phyloP scores from a whole-genome alignment of 2,329 filamentous ascomycete genomes.

The Davidsoniella eucalypti region DNA sequence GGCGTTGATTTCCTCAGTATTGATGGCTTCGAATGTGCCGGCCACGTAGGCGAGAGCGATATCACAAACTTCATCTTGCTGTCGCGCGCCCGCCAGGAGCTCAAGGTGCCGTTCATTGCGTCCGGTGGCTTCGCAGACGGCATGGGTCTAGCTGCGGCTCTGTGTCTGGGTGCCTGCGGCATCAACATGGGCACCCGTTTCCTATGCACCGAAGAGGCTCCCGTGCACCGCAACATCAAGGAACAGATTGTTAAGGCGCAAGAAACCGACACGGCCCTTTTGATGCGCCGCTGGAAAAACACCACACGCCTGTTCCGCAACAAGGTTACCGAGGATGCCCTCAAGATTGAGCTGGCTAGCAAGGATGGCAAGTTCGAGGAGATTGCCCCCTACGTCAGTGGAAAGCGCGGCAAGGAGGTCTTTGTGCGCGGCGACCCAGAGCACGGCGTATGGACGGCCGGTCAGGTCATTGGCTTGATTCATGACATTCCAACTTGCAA shows the following conservation, averaged over 20 bases:
- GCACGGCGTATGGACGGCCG: conserved; percentile 90
- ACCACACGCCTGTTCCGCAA: conserved; percentile 81
- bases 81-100: conserved; percentile 64
- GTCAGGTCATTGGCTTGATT: conserved; percentile 82
- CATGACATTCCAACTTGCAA: conserved; percentile 68
- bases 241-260: conserved; percentile 73
- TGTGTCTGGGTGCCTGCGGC: conserved; percentile 78
- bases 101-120: conserved; percentile 83
- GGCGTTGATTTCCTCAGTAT: conserved; percentile 95
- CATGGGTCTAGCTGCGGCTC: conserved; percentile 75
- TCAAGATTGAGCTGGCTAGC: conserved; percentile 71
- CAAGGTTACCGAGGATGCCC: conserved; percentile 65
- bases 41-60: conserved; percentile 71
- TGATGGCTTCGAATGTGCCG: conserved; percentile 95
- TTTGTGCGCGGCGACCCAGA: conserved; percentile 86
- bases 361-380: conserved; percentile 76
- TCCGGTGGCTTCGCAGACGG: conserved; percentile 93
- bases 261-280: conserved; percentile 80
- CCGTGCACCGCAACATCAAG: conserved; percentile 89
- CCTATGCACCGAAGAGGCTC: conserved; percentile 89
- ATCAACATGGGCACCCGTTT: conserved; percentile 98
- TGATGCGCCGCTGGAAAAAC: conserved; percentile 84
- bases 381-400: conserved; percentile 73
- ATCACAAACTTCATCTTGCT: conserved; percentile 86
- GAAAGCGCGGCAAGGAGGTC: conserved; percentile 78